phyloP scores from a whole-genome alignment of 2,329 filamentous ascomycete species.

The Claviceps humidiphila region DNA sequence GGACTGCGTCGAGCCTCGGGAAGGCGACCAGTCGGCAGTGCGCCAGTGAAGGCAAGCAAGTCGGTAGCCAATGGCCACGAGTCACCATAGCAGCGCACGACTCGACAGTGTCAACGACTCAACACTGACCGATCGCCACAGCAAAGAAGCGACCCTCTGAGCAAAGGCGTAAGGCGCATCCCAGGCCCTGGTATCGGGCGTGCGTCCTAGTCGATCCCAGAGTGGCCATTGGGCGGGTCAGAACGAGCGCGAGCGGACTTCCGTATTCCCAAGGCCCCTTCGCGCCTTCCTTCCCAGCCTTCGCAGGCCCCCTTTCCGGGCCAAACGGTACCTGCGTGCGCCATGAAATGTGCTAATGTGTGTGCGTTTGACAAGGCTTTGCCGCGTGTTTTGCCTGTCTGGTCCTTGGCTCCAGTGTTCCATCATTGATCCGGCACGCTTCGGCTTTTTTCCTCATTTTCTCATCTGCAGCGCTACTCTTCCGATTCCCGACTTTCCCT shows the following conservation, averaged over 20 bases:
- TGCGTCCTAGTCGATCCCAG: no score
- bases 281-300: neutral
- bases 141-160: no score
- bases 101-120: no score
- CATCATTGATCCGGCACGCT: neutral
- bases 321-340: conserved; percentile 3
- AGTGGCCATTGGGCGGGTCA: no score
- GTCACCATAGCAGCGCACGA: no score
- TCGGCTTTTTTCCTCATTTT: neutral
- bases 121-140: no score
- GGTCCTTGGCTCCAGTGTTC: neutral
- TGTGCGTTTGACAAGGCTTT: neutral
- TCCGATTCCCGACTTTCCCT: neutral
- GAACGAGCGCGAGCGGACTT: neutral
- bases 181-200: no score
- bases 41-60: no score
- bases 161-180: no score
- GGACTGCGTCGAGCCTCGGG: no score
- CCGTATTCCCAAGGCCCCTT: neutral
- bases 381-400: neutral
- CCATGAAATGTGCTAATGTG: neutral
- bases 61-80: no score
- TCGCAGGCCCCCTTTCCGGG: neutral
- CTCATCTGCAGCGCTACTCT: neutral
- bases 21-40: no score